Evolutionary conservation across 176 grass and related monocot species (phyloP).

Genomic region (Canna indica): DNA sequence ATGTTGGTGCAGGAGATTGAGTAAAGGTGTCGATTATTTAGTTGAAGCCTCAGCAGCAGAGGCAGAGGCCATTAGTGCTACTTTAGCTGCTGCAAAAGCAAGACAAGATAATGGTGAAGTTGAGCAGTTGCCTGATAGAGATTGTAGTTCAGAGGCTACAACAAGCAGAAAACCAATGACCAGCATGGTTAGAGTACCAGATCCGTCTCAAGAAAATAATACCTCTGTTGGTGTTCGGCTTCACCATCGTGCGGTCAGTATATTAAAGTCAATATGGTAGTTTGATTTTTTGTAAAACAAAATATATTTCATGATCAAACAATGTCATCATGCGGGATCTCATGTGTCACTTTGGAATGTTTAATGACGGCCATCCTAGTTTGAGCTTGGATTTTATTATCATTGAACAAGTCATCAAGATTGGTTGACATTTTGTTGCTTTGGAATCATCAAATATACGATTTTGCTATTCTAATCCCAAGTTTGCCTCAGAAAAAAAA

Average conservation of each 20-base stretch:
- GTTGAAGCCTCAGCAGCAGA: constrained; percentile 51
- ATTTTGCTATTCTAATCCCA: background rate
- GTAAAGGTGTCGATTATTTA: constrained; percentile 40
- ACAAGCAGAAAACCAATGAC: constrained; percentile 18
- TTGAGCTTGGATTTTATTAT: too few species aligned
- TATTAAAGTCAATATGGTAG: background rate
- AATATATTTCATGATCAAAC: too few species aligned
- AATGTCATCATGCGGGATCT: too few species aligned
- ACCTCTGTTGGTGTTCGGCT: constrained; percentile 29
- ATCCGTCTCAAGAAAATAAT: constrained; percentile 17
- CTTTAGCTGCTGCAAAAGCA: constrained; percentile 43
- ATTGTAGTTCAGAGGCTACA: constrained; percentile 25
- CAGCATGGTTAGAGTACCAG: constrained; percentile 27
- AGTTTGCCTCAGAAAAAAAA: background rate
- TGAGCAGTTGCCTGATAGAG: constrained; percentile 20
- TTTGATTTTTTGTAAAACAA: background rate
- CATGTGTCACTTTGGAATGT: too few species aligned
- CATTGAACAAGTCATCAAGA: too few species aligned
- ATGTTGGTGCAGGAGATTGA: constrained; percentile 31
- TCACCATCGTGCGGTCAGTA: constrained; percentile 42
- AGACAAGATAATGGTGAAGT: constrained; percentile 33
- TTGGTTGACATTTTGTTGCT: too few species aligned
- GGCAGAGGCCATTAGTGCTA: constrained; percentile 48
- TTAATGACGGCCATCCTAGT: too few species aligned
- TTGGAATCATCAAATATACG: too few species aligned